Conservation (phyloP, 164 flowering plant species). For the Chloranthus sessilifolius region DNA sequence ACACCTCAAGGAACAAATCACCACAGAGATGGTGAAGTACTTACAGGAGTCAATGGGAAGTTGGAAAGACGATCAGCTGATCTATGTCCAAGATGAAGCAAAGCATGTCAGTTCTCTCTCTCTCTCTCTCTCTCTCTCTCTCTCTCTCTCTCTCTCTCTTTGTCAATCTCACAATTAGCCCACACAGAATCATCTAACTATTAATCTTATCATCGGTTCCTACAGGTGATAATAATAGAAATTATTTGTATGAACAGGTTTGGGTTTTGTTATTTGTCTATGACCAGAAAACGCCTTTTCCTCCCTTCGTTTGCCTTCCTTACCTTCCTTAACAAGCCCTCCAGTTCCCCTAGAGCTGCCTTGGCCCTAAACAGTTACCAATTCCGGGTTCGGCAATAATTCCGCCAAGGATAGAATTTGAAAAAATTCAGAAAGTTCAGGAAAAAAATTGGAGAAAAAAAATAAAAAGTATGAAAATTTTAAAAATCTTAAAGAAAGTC, state of each 20-base stretch:
- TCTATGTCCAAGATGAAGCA: constrained; percentile 76
- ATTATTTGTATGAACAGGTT: too few species aligned
- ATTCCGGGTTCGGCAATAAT: too few species aligned
- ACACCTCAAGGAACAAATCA: constrained; percentile 67
- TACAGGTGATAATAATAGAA: too few species aligned
- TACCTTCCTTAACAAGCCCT: not conserved
- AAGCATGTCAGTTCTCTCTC: constrained; percentile 55
- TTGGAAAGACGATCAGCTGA: constrained; percentile 58
- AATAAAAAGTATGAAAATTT: too few species aligned
- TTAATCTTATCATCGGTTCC: not conserved
- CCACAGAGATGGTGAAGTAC: constrained; percentile 64
- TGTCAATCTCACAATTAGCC: constrained; percentile 2
- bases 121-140: constrained; percentile 26
- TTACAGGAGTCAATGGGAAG: constrained; percentile 48
- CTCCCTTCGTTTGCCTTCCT: not conserved
- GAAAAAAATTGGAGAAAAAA: too few species aligned
- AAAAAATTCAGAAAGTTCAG: too few species aligned
- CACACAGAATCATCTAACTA: not conserved
- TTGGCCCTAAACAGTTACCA: too few species aligned
- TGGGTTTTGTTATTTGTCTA: too few species aligned
- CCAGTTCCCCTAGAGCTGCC: too few species aligned
- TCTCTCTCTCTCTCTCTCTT: constrained; percentile 13
- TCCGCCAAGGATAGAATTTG: too few species aligned
- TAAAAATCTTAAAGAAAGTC: too few species aligned
- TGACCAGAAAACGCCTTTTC: too few species aligned